Evolutionary conservation across 768 basidiomycete species (phyloP).

Genomic region (Lactarius trivialis): DNA sequence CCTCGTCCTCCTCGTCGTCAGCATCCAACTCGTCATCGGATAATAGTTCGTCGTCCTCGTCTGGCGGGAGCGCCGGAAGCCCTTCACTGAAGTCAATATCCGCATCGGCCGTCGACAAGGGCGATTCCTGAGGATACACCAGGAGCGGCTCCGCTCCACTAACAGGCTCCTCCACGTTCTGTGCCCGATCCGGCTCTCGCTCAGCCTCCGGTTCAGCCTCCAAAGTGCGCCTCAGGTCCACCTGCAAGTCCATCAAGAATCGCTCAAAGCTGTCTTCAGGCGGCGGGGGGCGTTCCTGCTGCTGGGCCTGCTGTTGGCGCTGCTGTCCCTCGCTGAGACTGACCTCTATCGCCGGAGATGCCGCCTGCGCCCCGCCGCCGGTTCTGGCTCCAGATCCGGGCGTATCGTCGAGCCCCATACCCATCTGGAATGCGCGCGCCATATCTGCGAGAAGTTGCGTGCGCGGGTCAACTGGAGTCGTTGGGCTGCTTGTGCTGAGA

Average conservation of each 20-base stretch:
- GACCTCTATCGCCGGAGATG: conserved; percentile 1
- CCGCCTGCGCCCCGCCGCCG: neutral
- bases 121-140: conserved; percentile 11
- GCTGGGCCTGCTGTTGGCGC: conserved; percentile 2
- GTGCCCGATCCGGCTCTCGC: neutral
- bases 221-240: conserved; percentile 60
- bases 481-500: conserved; percentile 2
- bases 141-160: neutral
- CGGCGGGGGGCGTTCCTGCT: conserved; percentile 28
- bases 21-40: neutral
- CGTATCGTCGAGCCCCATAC: conserved; percentile 34
- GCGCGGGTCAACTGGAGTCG: conserved; percentile 36
- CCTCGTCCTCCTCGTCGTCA: neutral
- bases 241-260: conserved; percentile 72
- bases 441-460: conserved; percentile 75
- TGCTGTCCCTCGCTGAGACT: conserved; percentile 9
- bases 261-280: conserved; percentile 72
- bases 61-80: conserved; percentile 12
- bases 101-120: neutral
- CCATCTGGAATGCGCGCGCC: conserved; percentile 73
- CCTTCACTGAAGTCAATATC: neutral
- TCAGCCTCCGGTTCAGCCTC: conserved; percentile 25
- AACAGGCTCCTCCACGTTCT: neutral
- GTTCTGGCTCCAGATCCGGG: conserved; percentile 5
- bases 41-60: conserved; percentile 8